Evolutionary conservation across 306 rosid species (phyloP).

Genomic region (Sindora glabra): DNA sequence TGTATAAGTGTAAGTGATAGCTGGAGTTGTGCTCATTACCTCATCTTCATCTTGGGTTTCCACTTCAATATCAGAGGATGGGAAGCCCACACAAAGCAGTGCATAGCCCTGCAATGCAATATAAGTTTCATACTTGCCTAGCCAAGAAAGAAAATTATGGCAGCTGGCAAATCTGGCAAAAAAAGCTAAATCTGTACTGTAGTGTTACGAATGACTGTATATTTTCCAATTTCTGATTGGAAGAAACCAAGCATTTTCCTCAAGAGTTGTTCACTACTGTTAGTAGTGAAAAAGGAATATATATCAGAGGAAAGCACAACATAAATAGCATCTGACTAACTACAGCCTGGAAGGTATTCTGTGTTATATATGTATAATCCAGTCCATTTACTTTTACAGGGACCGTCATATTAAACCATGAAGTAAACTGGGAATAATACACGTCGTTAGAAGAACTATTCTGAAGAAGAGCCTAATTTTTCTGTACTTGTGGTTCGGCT

Average conservation of each 20-base stretch:
- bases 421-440: not conserved
- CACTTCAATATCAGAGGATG: slow-evolving; percentile 82
- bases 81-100: slow-evolving; percentile 95
- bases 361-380: not conserved
- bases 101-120: slow-evolving; percentile 80
- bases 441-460: not conserved
- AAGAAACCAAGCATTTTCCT: not conserved
- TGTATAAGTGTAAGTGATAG: not conserved
- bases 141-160: slow-evolving; percentile 1
- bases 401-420: not conserved
- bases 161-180: not conserved
- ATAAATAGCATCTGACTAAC: not conserved
- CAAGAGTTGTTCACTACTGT: not conserved
- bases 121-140: slow-evolving; percentile 1
- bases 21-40: slow-evolving; percentile 34
- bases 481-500: not conserved
- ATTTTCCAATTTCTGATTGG: not conserved
- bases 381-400: not conserved
- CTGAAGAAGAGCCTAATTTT: not conserved
- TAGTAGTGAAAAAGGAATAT: not conserved
- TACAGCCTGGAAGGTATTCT: not conserved
- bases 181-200: too few species aligned
- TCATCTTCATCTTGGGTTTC: slow-evolving; percentile 99
- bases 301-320: not conserved
- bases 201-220: not conserved